These are phyloP conservation scores for Mucor lusitanicus DNA, from an alignment of 371 early-diverging fungal species.

Conservation along the genomic window DNA sequence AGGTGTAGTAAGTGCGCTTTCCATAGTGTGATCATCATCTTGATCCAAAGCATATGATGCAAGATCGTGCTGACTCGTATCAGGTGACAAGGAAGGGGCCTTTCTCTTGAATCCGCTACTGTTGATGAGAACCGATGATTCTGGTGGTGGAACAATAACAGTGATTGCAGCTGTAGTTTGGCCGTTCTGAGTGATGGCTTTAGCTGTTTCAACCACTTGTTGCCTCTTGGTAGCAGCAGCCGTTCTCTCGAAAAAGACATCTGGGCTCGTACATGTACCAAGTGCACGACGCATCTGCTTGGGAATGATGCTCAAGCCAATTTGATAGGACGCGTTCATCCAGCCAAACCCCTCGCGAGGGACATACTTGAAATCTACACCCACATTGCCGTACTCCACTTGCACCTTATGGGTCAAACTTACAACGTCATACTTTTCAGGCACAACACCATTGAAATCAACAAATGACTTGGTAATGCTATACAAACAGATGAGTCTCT, in stretches of 20 bases:
- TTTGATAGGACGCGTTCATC: constrained; percentile 95
- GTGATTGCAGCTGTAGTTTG: constrained; percentile 37
- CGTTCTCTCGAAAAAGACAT: constrained; percentile 56
- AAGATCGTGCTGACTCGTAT: neutral
- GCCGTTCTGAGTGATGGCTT: constrained; percentile 41
- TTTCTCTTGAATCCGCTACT: neutral
- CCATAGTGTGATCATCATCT: neutral
- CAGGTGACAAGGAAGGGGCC: neutral
- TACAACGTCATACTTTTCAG: constrained; percentile 96
- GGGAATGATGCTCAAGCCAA: constrained; percentile 79
- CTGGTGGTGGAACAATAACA: constrained; percentile 8
- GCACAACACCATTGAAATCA: constrained; percentile 96
- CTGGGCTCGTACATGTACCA: constrained; percentile 81
- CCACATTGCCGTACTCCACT: constrained; percentile 96
- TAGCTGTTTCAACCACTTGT: constrained; percentile 24
- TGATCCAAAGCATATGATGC: neutral
- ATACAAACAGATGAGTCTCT: neutral
- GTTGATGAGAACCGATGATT: neutral
- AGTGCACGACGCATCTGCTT: constrained; percentile 76
- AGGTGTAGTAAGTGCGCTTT: neutral
- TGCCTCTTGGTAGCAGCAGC: neutral
- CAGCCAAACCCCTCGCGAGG: constrained; percentile 97
- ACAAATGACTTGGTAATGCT: constrained; percentile 91
- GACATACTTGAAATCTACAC: constrained; percentile 93
- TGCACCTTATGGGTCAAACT: constrained; percentile 87